These are phyloP conservation scores for Craterostigma plantagineum DNA, from an alignment of 257 asterid species.

Conservation along the genomic window DNA sequence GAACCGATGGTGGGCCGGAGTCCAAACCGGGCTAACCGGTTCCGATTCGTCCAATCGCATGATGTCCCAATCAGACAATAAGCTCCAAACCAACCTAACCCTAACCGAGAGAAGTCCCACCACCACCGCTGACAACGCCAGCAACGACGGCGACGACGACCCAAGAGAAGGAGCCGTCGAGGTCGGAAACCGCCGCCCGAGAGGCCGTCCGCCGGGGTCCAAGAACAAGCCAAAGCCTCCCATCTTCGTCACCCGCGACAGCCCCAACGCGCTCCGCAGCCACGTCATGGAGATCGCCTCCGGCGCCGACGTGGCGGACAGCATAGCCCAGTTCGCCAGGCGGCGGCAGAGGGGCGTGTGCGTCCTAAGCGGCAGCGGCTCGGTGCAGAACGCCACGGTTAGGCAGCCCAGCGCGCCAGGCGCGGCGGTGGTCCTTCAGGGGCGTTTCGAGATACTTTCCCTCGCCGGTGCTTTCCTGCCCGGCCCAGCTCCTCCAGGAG, in stretches of 20 bases:
- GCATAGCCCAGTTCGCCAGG: conserved; percentile 1
- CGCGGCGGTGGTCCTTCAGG: not conserved
- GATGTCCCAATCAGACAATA: too few species aligned
- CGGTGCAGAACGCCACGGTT: not conserved
- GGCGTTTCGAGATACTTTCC: not conserved
- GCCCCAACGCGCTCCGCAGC: not conserved
- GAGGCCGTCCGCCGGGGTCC: not conserved
- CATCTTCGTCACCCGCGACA: not conserved
- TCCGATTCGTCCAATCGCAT: too few species aligned
- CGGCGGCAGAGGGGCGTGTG: conserved; percentile 2
- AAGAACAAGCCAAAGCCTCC: too few species aligned
- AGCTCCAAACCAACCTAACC: too few species aligned
- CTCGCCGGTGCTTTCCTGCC: conserved; percentile 1
- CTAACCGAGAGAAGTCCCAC: too few species aligned
- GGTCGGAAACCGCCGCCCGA: conserved; percentile 1
- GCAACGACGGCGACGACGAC: too few species aligned
- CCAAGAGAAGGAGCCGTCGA: not conserved
- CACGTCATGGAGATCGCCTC: not conserved
- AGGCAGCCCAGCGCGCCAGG: not conserved
- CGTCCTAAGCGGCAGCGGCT: not conserved
- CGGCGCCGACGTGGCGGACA: not conserved
- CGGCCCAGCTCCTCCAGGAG: not conserved
- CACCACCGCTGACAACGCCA: too few species aligned
- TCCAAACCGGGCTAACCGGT: too few species aligned
- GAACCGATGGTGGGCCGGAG: too few species aligned